Evolutionary conservation across 345 rosid species (phyloP).

Genomic region (Acer yangbiense): DNA sequence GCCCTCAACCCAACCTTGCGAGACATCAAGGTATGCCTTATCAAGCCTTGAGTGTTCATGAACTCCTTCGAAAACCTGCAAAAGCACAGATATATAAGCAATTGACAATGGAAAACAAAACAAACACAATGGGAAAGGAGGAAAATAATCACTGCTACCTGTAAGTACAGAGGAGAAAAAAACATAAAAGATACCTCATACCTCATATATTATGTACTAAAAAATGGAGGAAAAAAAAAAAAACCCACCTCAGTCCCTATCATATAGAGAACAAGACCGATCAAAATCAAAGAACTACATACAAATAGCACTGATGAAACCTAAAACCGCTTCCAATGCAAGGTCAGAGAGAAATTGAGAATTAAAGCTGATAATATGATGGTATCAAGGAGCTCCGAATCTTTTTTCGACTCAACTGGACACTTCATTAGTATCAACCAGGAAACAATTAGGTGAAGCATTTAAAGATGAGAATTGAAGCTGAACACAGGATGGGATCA

Average conservation of each 20-base stretch:
- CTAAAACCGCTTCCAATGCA: not conserved
- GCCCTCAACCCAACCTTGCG: constrained; percentile 53
- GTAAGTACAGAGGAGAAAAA: not conserved
- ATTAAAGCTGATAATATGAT: not conserved
- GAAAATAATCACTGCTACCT: not conserved
- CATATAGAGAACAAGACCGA: not conserved
- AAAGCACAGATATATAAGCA: constrained; percentile 14
- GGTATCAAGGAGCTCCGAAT: not conserved
- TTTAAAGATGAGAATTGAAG: not conserved
- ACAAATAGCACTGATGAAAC: not conserved
- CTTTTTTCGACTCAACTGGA: not conserved
- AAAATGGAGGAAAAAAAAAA: not conserved
- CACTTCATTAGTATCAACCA: not conserved
- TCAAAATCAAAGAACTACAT: not conserved
- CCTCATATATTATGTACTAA: not conserved
- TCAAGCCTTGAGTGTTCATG: constrained; percentile 48
- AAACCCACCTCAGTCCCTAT: not conserved
- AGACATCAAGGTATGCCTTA: constrained; percentile 57
- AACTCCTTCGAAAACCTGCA: constrained; percentile 57
- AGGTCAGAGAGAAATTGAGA: not conserved
- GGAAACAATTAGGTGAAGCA: not conserved
- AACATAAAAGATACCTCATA: not conserved
- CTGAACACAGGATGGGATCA: not conserved
- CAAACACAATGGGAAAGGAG: not conserved
- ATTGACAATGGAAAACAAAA: not conserved